Evolutionary conservation across 2,329 filamentous ascomycete genomes (phyloP).

Genomic region (Bipolaris zeicola): DNA sequence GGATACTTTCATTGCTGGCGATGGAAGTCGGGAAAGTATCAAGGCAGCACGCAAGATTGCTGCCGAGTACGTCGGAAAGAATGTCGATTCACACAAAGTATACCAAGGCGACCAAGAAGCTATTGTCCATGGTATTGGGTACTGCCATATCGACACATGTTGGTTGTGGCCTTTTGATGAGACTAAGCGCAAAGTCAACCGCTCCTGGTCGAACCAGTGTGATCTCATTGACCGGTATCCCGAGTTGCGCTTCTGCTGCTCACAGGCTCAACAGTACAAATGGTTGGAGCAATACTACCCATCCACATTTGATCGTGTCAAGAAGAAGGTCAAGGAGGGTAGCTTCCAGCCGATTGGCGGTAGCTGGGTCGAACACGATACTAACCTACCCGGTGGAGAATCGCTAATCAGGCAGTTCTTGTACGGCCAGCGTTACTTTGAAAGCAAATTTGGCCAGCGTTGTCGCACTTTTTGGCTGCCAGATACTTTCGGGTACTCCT

Average conservation of each 20-base stretch:
- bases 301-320: conserved; percentile 85
- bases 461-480: conserved; percentile 96
- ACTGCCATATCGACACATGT: conserved; percentile 97
- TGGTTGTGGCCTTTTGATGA: conserved; percentile 99
- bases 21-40: conserved; percentile 74
- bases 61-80: conserved; percentile 76
- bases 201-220: conserved; percentile 97
- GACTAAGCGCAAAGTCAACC: conserved; percentile 93
- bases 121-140: conserved; percentile 85
- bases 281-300: conserved; percentile 94
- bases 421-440: conserved; percentile 93
- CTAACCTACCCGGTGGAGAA: conserved; percentile 94
- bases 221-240: conserved; percentile 94
- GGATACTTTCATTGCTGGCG: conserved; percentile 81
- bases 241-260: conserved; percentile 89
- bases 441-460: conserved; percentile 87
- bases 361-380: conserved; percentile 99
- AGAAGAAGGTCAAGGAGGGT: conserved; percentile 85
- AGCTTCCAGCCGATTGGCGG: conserved; percentile 94
- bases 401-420: conserved; percentile 92
- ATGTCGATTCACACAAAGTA: conserved; percentile 78
- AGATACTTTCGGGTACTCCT: conserved; percentile 97
- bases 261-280: conserved; percentile 96
- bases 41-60: conserved; percentile 81
- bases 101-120: conserved; percentile 77